Base-by-base conservation (phyloP, 331 rosid genomes). In the Spiraea crenata region DNA sequence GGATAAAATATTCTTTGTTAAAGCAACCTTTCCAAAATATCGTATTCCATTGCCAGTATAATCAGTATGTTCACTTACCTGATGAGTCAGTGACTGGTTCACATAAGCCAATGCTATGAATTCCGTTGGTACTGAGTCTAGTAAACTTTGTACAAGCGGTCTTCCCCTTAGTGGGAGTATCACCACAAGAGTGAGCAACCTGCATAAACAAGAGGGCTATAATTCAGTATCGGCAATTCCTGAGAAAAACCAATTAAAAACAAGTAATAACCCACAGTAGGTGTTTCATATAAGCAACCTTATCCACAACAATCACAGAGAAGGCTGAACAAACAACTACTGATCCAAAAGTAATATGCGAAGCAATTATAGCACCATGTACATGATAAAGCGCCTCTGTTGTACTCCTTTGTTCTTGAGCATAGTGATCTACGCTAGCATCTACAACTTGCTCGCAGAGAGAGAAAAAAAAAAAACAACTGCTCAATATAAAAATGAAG, bases 81-180 rank as follows among this genome's bases (percentile, higher is more conserved):
- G 98, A 88, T 91, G 99, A 67, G 96, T 91, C 99, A 25, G 93
- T 89, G 79, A 95, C 74, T 17, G 99, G 98, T 69, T 95, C 88
- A 44, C 99, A 95, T 71, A 76, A 79, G 74, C 91, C 96, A 77
- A 85, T 75, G 78, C 98, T 89, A 16, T 86, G 87, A 57, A 84
- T 76, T 57, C 96, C 96, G 65, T 85, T 70, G 10, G 89, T 76
- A 80, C 86, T 69, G 48, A 95, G 82, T 84, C 93, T 83, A 48
- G 87, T 88, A 82, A 95, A 95, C 73, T 89, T 91, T 38, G 96
- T 89, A 70, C 81, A 80, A 68, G 98, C 91, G 57, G 84, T 41
- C 84, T 91, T 91, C 74, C 99, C 99, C 77, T 84, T 86, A 47
- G 80, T 25, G 44, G 83, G 75, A 57, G 82, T 49, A 66, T 65